Base-by-base conservation (phyloP, 108 stramenopile genomes). In the Heterococcus sp. region DNA sequence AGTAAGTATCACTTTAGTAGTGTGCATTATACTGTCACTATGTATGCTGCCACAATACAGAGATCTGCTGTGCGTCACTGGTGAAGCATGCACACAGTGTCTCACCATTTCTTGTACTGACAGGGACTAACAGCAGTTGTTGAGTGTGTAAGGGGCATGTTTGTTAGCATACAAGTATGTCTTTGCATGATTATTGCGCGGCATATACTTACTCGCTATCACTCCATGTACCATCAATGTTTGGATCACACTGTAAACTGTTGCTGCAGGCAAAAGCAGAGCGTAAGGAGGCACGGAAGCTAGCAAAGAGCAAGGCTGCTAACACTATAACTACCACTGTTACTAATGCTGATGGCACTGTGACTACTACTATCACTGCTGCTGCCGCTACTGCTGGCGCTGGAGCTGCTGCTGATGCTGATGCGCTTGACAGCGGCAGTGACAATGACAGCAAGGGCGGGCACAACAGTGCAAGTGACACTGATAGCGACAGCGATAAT, bases 401-500 rank as follows among this genome's bases (percentile, higher is more conserved):
- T 2, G 74, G 33, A 2, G 33, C n/a, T 30, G 31, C 32, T 3
- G 63, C 28, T 1, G 63, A n/a, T 8, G 28, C 4, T 39, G 28
- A 29, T 1, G 63, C 29, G 1, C 27, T 33, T 37, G 65, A 37
- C 33, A 66, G 75, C 5, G 37, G 75, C 21, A 37, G 31, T 1
- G 73, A 64, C 32, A 78, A 71, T 58, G 69, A 70, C 26, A 28
- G 71, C 32, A 69, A 69, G 37, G 69, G 69, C 39, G 65, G 66
- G 37, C 69, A 67, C 38, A 68, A 46, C 40, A 78, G 76, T 63
- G 69, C 66, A 5, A 69, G 69, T 38, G 75, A 76, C 76, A 67
- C 76, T 2, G 76, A 70, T 21, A 58, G 46, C 46, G 46, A 58
- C 46, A 58, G 46, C 46, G 46, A 95, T 72, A 86, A 65, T 38